Percentiles rank a stretch among this genome's conserved stretches.
These are phyloP conservation scores for Sporothrix globosa DNA, from an alignment of 2,329 filamentous ascomycete species.

Conservation along the genomic window DNA sequence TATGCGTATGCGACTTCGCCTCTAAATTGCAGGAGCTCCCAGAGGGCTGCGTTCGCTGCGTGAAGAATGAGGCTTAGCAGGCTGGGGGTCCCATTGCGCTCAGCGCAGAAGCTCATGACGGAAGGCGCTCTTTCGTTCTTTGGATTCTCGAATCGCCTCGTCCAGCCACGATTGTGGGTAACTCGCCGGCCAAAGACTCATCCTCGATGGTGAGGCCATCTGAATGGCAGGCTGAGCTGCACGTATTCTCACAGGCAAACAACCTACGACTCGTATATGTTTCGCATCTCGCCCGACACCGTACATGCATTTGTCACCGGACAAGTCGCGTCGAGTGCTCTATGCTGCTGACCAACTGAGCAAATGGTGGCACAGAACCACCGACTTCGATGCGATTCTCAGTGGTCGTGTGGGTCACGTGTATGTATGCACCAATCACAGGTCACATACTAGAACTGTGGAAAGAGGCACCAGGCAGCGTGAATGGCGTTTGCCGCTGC, in stretches of 20 bases:
- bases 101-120: background rate
- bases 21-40: background rate
- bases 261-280: background rate
- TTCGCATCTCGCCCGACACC: background rate
- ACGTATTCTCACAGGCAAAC: no score
- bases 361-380: background rate
- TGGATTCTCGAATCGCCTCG: background rate
- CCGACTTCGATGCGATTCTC: slow-evolving; percentile 3
- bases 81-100: background rate
- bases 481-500: slow-evolving; percentile 20
- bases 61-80: background rate
- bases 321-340: background rate
- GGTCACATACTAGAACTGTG: background rate
- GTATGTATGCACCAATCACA: background rate
- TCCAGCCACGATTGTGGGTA: slow-evolving; percentile 6
- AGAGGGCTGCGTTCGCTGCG: background rate
- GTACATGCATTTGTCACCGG: slow-evolving; percentile 13
- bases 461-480: background rate
- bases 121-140: background rate
- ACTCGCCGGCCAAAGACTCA: slow-evolving; percentile 19
- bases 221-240: background rate
- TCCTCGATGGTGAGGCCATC: background rate
- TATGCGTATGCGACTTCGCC: background rate
- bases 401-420: slow-evolving; percentile 7
- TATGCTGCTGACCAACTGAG: slow-evolving; percentile 8